A percentile compares a stretch with the other conserved stretches of the same genome.
These are phyloP conservation scores for Botryosphaeria agaves DNA, from an alignment of 2,329 filamentous ascomycete genomes.

Conservation along the genomic window DNA sequence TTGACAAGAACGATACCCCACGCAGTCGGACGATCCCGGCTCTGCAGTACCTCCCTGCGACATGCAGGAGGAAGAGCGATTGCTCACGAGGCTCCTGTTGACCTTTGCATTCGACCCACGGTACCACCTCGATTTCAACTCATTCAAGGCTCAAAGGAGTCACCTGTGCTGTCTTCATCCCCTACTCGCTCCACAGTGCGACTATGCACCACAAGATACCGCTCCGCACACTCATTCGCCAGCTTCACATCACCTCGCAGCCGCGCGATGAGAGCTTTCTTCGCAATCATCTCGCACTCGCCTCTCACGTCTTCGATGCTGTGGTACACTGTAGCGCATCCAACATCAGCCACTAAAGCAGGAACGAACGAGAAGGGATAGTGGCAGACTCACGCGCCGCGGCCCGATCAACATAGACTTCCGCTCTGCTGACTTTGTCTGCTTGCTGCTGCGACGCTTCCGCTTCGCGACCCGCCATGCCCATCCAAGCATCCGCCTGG, in stretches of 20 bases:
- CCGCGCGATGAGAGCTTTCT: constrained; percentile 64
- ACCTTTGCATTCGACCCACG: too few species aligned
- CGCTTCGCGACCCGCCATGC: constrained; percentile 43
- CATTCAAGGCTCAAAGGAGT: too few species aligned
- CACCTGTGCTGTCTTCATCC: too few species aligned
- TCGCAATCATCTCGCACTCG: constrained; percentile 64
- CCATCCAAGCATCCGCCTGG: constrained; percentile 64
- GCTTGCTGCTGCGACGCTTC: too few species aligned
- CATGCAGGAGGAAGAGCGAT: too few species aligned
- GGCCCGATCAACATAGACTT: constrained; percentile 12
- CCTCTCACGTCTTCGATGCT: constrained; percentile 49
- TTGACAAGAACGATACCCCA: too few species aligned
- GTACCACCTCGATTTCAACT: too few species aligned
- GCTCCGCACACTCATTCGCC: constrained; percentile 5
- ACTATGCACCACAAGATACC: constrained; percentile 4
- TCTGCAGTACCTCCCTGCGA: too few species aligned
- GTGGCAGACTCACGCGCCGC: constrained; percentile 13
- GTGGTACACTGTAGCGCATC: constrained; percentile 34
- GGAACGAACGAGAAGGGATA: background rate
- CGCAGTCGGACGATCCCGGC: too few species aligned
- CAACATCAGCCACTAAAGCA: background rate
- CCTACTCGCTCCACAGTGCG: too few species aligned
- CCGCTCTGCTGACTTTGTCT: constrained; percentile 12
- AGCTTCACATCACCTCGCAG: constrained; percentile 39
- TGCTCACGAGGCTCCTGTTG: too few species aligned